Conservation (phyloP, 2,329 filamentous ascomycete genomes). For the Monilinia fructigena region DNA sequence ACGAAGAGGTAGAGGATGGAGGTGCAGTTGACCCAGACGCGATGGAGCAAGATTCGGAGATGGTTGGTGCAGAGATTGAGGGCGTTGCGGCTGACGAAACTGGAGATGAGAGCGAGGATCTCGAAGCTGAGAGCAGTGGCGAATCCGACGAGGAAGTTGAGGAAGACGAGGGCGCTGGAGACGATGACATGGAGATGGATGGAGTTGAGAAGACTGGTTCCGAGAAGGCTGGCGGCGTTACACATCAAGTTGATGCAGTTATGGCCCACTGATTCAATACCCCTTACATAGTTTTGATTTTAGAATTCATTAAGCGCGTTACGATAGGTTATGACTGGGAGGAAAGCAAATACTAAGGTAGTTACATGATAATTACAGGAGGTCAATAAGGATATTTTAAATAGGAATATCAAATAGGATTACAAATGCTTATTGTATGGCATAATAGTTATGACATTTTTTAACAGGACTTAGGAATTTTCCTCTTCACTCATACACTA, state of each 20-base stretch:
- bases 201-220: slow-evolving; percentile 37
- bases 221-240: slow-evolving; percentile 23
- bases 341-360: slow-evolving; percentile 9
- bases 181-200: slow-evolving; percentile 54
- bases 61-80: slow-evolving; percentile 66
- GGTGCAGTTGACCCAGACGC: slow-evolving; percentile 45
- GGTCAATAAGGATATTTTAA: slow-evolving; percentile 1
- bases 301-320: slow-evolving; percentile 15
- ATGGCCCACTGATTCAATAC: slow-evolving; percentile 23
- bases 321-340: slow-evolving; percentile 15
- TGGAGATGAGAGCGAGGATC: slow-evolving; percentile 75
- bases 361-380: slow-evolving; percentile 13
- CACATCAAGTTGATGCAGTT: slow-evolving; percentile 32
- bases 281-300: slow-evolving; percentile 19
- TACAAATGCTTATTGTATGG: slow-evolving; percentile 10
- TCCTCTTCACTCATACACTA: background rate
- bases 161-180: slow-evolving; percentile 44
- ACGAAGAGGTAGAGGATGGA: slow-evolving; percentile 59
- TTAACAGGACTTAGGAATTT: background rate
- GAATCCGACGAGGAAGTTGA: slow-evolving; percentile 49
- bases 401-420: slow-evolving; percentile 5
- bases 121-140: slow-evolving; percentile 73
- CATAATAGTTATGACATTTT: background rate
- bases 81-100: slow-evolving; percentile 60
- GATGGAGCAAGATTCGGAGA: slow-evolving; percentile 67